Conservation (phyloP, 176 grass and related monocot species). For the Oryza officinalis region DNA sequence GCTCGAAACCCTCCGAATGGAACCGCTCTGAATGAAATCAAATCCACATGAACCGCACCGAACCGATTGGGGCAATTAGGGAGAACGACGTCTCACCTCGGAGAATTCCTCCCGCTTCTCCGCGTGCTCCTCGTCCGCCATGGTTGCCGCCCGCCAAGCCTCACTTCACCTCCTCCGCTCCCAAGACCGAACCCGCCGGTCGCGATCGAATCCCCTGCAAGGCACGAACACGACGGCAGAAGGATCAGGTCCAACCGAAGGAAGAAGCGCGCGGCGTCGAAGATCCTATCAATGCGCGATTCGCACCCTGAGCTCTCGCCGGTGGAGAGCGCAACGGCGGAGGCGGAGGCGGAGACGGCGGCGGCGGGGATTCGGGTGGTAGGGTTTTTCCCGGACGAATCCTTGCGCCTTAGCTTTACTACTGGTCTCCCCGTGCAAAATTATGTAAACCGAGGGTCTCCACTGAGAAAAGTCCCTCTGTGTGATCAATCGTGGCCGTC, state of each 20-base stretch:
- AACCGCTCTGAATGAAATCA: background rate
- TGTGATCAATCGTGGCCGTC: background rate
- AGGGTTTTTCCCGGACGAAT: conserved; percentile 6
- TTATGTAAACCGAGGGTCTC: background rate
- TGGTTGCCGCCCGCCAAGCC: conserved; percentile 8
- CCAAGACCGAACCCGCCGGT: background rate
- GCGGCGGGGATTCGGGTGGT: background rate
- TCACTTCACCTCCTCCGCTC: background rate
- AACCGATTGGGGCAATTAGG: background rate
- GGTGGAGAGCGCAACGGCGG: background rate
- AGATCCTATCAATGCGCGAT: background rate
- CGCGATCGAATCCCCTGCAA: conserved; percentile 10
- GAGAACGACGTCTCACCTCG: conserved; percentile 5
- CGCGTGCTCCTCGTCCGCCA: conserved; percentile 49
- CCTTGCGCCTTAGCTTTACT: background rate
- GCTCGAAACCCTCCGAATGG: background rate
- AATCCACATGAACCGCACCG: background rate
- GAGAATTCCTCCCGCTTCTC: conserved; percentile 54
- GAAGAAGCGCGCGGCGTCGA: background rate
- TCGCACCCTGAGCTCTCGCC: background rate
- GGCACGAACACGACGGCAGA: background rate
- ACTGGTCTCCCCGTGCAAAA: background rate
- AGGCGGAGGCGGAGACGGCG: too few relatives aligned
- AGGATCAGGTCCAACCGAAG: background rate
- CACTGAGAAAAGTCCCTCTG: background rate